Evolutionary conservation across 108 stramenopile species (phyloP), one percentile per base, ranked within the genome.

Genomic region (Fistulifera pelliculosa): DNA sequence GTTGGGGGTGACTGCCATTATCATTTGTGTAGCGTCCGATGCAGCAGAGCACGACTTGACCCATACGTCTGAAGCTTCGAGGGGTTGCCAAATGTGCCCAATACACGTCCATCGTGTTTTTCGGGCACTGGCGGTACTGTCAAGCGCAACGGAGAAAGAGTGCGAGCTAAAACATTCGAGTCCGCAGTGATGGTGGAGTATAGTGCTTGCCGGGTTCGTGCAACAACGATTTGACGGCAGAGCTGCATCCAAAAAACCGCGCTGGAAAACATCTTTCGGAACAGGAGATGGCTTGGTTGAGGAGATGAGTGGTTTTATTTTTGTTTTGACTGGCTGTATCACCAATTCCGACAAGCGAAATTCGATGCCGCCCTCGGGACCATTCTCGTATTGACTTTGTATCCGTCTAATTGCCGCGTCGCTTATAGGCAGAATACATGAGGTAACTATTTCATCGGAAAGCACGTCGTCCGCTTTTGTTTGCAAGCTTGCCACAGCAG

Each of bases 221-320:
- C 15, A 22, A 43, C 4, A 49, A 77, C 47, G 11, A 68, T 68
- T 19, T 64, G 66, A 18, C 76, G 76, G 43, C 56, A 57, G 27
- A 77, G 58, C 45, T 70, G 69, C 62, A 56, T 70, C 58, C 70
- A 42, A 41, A 70, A n/a, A 70, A 13, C 67, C 69, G 16, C 57
- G 53, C 18, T 50, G 47, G 43, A 55, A 70, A 16, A 31, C 48
- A 12, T 49, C 47, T 25, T 31, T 26, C 1, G 47, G 6, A 35
- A 31, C 27, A 27, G 39, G 17, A n/a, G 43, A 10, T 17, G 53
- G 38, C 8, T 43, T 41, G 25, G 28, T 16, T 8, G 27, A 38
- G 13, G 58, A 60, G 6, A 60, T 47, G 11, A 60, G 27, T 2
- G 58, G 58, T 31, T 60, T 60, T 38, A 60, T 60, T 49, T 60